A percentile compares a stretch with the other conserved stretches of the same genome.
Conservation (phyloP, 2,329 filamentous ascomycete genomes). For the Sclerotiophoma versabilis region DNA sequence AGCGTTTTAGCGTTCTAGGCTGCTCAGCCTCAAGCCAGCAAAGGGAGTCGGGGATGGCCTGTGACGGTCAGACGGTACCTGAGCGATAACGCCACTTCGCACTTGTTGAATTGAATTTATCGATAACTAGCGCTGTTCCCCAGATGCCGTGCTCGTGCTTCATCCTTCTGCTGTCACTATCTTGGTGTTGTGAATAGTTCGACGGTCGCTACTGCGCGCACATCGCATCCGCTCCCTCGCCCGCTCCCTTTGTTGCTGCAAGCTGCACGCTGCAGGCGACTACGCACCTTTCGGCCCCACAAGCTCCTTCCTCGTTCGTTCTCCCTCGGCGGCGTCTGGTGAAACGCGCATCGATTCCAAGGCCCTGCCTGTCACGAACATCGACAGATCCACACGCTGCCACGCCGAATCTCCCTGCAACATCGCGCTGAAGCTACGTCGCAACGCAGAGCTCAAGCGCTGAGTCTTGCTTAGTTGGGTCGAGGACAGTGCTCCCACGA, state of each 20-base stretch:
- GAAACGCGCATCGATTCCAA: constrained; percentile 21
- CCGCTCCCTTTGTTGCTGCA: constrained; percentile 1
- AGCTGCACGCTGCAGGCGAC: constrained; percentile 6
- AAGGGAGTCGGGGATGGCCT: constrained; percentile 4
- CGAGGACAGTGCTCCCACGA: background rate
- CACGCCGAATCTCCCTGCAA: constrained; percentile 2
- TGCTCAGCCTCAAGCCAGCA: constrained; percentile 14
- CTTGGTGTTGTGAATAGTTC: background rate
- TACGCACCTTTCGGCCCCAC: constrained; percentile 5
- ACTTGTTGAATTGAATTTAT: constrained; percentile 14
- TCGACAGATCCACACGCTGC: constrained; percentile 2
- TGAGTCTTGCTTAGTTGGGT: constrained; percentile 8
- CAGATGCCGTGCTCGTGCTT: constrained; percentile 8
- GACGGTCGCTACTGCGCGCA: background rate
- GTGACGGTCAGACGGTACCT: constrained; percentile 14
- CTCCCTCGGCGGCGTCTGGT: constrained; percentile 12
- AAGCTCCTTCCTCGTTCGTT: constrained; percentile 8
- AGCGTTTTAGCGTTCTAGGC: constrained; percentile 6
- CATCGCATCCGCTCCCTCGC: background rate
- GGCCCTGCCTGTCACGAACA: constrained; percentile 7
- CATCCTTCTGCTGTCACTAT: background rate
- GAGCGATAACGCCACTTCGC: constrained; percentile 9
- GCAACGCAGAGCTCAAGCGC: constrained; percentile 19
- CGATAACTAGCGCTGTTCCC: constrained; percentile 10
- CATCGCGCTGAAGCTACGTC: constrained; percentile 3